Base-by-base conservation (phyloP, 371 early-diverging fungal species). In the Mortierella sp. region DNA sequence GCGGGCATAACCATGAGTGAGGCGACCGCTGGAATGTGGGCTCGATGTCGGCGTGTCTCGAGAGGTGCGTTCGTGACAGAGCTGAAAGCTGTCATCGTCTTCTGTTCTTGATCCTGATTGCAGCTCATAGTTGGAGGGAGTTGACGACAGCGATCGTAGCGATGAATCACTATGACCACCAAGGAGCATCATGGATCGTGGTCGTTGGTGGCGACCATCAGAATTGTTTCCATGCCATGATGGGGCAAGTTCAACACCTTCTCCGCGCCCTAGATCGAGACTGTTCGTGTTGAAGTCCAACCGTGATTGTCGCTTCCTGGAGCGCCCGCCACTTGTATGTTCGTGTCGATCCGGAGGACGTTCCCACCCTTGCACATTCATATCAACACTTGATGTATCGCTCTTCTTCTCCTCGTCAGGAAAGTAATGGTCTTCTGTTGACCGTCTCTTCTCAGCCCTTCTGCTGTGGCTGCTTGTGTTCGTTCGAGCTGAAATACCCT, bases 381-480 rank as follows among this genome's bases (percentile, higher is more conserved):
- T 28, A 21, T 21, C 56, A 40, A 17, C 17, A 9, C 16, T 24
- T 9, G 46, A 51, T 6, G 54, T 17, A 5, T 13, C 50, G 22
- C 49, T 39, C 29, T 39, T 39, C 22, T 41, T 40, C n/a, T 57
- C 40, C 19, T 60, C 28, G 14, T 37, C 46, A 0, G 22, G 13
- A 10, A 22, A 45, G 25, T 44, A 45, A 37, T 27, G 28, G 40
- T 58, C 63, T 3, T 46, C 39, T 21, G 47, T 43, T 7, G 45
- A 56, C 0, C 13, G 27, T 5, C 50, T 45, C 47, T 63, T 67
- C 45, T 62, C 63, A 21, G 60, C 46, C 1, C 74, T 63, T 37
- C 48, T 54, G 48, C 74, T 58, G 39, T 73, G 63, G 25, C 63
- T 44, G 43, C 53, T 60, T 24, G 39, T 52, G 43, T 57, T 60